phyloP scores from a whole-genome alignment of 306 rosid genomes.

The Cucurbita pepo region DNA sequence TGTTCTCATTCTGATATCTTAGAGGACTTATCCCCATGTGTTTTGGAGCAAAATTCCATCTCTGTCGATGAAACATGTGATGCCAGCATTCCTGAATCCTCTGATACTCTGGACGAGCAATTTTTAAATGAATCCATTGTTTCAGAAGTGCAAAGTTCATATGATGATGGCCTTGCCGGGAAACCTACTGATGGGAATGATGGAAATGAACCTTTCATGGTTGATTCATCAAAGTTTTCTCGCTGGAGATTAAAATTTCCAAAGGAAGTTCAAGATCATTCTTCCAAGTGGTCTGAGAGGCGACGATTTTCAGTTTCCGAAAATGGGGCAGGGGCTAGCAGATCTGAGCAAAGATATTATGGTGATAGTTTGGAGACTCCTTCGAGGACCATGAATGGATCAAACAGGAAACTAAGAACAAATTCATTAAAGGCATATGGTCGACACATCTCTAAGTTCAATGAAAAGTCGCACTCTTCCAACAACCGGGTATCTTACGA shows the following conservation, averaged over 20 bases:
- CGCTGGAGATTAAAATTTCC: conserved; percentile 37
- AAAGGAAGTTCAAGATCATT: conserved; percentile 58
- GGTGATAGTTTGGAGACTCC: conserved; percentile 48
- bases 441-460: conserved; percentile 55
- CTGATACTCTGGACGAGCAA: conserved; percentile 35
- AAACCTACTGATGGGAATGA: conserved; percentile 29
- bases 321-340: conserved; percentile 25
- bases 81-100: conserved; percentile 39
- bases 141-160: conserved; percentile 27
- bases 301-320: conserved; percentile 43
- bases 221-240: conserved; percentile 45
- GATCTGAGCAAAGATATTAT: conserved; percentile 42
- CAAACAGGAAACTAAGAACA: conserved; percentile 41
- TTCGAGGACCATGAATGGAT: conserved; percentile 29
- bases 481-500: conserved; percentile 41
- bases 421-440: conserved; percentile 43
- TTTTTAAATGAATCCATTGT: conserved; percentile 21
- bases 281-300: conserved; percentile 71
- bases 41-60: conserved; percentile 41
- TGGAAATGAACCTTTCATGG: conserved; percentile 32
- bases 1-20: conserved; percentile 33
- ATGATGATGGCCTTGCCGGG: conserved; percentile 35
- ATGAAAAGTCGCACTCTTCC: conserved; percentile 49
- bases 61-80: conserved; percentile 41
- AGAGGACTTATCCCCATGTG: conserved; percentile 37